Percentiles rank a stretch among this genome's conserved stretches.
Evolutionary conservation across 305 asterid species (phyloP).

Genomic region (Withania somnifera): DNA sequence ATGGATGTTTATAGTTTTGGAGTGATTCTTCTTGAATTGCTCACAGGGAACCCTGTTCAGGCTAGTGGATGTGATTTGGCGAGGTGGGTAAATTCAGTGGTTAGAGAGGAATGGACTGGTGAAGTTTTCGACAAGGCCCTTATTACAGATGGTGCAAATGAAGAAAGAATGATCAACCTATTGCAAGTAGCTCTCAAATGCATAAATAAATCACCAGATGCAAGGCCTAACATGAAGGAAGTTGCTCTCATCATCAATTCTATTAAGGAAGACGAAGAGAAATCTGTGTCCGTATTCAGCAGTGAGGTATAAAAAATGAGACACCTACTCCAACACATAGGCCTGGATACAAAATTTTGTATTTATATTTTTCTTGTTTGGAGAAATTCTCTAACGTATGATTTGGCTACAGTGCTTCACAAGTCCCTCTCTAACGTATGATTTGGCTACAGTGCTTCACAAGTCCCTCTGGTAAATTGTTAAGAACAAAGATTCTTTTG

Average conservation of each 20-base stretch:
- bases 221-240: constrained; percentile 39
- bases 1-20: constrained; percentile 46
- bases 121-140: constrained; percentile 56
- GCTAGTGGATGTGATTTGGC: constrained; percentile 47
- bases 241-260: constrained; percentile 39
- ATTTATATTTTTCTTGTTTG: not conserved
- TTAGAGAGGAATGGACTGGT: constrained; percentile 68
- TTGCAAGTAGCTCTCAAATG: constrained; percentile 64
- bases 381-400: not conserved
- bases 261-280: constrained; percentile 43
- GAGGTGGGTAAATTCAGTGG: constrained; percentile 54
- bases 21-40: constrained; percentile 49
- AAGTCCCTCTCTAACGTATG: not conserved
- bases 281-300: constrained; percentile 12
- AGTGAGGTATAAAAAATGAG: not conserved
- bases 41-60: constrained; percentile 53
- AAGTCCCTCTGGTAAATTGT: not conserved
- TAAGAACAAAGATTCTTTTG: not conserved
- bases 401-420: not conserved
- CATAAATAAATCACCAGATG: constrained; percentile 24
- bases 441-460: not conserved
- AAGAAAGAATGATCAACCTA: constrained; percentile 52
- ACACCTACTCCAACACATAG: not conserved
- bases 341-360: not conserved
- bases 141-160: constrained; percentile 41